phyloP scores from a whole-genome alignment of 2,329 filamentous ascomycete species.

The Alternaria angustiovoidea region DNA sequence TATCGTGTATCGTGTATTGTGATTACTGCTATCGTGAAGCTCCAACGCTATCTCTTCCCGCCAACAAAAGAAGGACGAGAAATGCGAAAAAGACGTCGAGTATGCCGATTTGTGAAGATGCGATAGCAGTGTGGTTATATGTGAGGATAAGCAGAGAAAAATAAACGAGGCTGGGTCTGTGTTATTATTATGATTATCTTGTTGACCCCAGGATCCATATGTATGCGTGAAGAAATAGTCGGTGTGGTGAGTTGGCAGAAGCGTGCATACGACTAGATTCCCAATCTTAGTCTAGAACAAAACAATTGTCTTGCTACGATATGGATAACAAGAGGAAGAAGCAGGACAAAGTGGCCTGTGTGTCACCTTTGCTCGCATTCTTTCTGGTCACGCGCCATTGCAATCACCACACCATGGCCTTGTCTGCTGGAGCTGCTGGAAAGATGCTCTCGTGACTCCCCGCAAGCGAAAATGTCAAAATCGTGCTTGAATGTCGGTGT shows the following conservation, averaged over 20 bases:
- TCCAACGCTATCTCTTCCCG: not conserved
- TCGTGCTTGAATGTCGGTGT: slow-evolving; percentile 8
- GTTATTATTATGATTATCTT: not conserved
- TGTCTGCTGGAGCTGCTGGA: not conserved
- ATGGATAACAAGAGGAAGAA: not conserved
- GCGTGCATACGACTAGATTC: not conserved
- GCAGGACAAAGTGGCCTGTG: slow-evolving; percentile 1
- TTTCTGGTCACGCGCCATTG: not conserved
- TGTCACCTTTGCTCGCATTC: not conserved
- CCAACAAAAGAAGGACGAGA: not conserved
- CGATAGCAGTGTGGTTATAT: not conserved
- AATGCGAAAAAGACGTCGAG: not conserved
- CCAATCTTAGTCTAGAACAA: slow-evolving; percentile 2
- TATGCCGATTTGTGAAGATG: not conserved
- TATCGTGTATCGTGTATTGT: not conserved
- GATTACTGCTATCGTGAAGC: not conserved
- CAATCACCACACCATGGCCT: not conserved
- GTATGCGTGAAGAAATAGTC: not conserved
- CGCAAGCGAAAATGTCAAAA: not conserved
- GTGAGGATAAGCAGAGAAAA: not conserved
- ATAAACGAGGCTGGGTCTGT: not conserved
- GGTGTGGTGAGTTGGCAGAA: slow-evolving; percentile 6
- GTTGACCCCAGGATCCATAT: not conserved
- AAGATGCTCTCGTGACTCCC: not conserved
- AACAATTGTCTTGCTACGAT: not conserved